Conservation (phyloP, 257 asterid species). For the Lavandula angustifolia region DNA sequence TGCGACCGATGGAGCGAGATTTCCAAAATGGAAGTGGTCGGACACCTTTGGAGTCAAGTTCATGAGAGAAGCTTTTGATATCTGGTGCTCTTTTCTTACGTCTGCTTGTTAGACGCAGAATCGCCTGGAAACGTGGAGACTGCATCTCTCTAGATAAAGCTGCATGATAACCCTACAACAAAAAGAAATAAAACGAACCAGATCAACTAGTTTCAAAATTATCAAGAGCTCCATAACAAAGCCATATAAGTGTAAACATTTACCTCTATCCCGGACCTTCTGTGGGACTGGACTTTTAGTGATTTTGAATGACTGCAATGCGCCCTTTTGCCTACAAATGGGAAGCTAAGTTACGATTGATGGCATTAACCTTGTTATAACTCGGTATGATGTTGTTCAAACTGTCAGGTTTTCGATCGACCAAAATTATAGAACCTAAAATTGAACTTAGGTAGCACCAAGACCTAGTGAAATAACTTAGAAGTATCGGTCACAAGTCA, state of each 20-base stretch:
- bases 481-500: neutral
- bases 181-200: slow-evolving; percentile 38
- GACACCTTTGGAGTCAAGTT: slow-evolving; percentile 91
- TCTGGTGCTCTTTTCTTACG: slow-evolving; percentile 65
- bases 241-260: slow-evolving; percentile 15
- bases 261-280: slow-evolving; percentile 67
- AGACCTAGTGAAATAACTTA: slow-evolving; percentile 7
- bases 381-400: no score
- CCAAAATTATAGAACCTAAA: slow-evolving; percentile 14
- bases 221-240: slow-evolving; percentile 11
- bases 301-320: slow-evolving; percentile 75
- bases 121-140: slow-evolving; percentile 95
- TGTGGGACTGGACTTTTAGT: slow-evolving; percentile 51
- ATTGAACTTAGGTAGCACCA: slow-evolving; percentile 3
- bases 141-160: slow-evolving; percentile 86
- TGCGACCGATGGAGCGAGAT: slow-evolving; percentile 84
- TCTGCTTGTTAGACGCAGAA: slow-evolving; percentile 84
- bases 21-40: slow-evolving; percentile 94
- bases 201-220: slow-evolving; percentile 26
- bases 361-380: neutral
- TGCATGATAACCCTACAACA: slow-evolving; percentile 66
- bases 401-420: neutral
- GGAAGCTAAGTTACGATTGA: slow-evolving; percentile 26
- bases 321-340: slow-evolving; percentile 57
- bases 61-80: slow-evolving; percentile 94